These are phyloP conservation scores for Lactarius hengduanensis DNA, from an alignment of 768 basidiomycete species.

Conservation along the genomic window DNA sequence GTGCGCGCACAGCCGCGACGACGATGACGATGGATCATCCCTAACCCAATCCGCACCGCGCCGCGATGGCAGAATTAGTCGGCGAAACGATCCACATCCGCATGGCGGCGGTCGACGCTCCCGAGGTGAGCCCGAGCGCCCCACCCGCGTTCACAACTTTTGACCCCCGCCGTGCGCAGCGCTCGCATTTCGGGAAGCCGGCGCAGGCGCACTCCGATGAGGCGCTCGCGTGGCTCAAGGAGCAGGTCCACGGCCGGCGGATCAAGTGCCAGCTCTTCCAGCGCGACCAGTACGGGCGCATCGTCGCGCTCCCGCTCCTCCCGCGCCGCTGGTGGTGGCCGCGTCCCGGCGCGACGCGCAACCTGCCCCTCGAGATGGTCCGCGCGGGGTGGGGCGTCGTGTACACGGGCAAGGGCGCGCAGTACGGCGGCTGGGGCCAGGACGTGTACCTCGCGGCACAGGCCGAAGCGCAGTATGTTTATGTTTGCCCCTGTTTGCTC, in stretches of 20 bases:
- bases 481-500: conserved; percentile 3
- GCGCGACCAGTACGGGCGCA: conserved; percentile 81
- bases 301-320: conserved; percentile 66
- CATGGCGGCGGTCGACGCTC: conserved; percentile 89
- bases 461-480: conserved; percentile 61
- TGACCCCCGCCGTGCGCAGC: conserved; percentile 40
- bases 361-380: conserved; percentile 69
- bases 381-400: conserved; percentile 71
- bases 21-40: not conserved
- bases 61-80: conserved; percentile 54
- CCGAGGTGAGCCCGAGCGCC: conserved; percentile 56
- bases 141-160: not conserved
- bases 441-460: conserved; percentile 63
- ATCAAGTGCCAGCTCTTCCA: conserved; percentile 71
- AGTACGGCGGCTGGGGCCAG: conserved; percentile 70
- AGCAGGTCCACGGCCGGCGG: conserved; percentile 51
- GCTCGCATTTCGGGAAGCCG: conserved; percentile 80
- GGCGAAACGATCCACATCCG: conserved; percentile 84
- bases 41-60: not conserved
- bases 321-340: conserved; percentile 50
- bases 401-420: conserved; percentile 77
- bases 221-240: conserved; percentile 68
- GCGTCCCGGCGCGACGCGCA: conserved; percentile 40
- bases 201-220: conserved; percentile 76
- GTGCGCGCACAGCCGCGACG: conserved; percentile 35